Base-by-base conservation (phyloP, 2,329 filamentous ascomycete genomes). In the Fusarium ambrosium region DNA sequence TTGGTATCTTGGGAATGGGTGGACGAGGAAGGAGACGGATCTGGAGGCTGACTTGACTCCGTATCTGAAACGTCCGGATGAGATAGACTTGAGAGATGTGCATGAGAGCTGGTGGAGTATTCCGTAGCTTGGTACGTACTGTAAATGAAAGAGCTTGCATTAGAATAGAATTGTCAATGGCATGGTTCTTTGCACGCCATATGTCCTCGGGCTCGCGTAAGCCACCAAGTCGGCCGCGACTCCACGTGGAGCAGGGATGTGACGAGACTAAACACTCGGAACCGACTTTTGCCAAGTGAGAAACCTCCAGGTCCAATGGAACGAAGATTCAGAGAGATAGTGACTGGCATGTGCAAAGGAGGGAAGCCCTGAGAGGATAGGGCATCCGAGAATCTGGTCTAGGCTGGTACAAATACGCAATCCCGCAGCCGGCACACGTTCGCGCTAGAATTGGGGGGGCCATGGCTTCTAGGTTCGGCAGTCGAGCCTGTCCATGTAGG, bases 41-140 rank as follows among this genome's bases (percentile, higher is more conserved):
- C 82, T 85, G 7, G 83, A 84, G n/a, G 84, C 85, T 4, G 91
- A 94, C 75, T 84, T 93, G 79, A 92, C 91, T 13, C 84, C 87
- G 11, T 93, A 94, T 85, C 80, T 95, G 65, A 88, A 84, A 72
- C 76, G 87, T 34, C 88, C 89, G 0, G 86, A 85, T 39, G 84
- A 89, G 37, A 85, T 91, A 45, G 90, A 94, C 78, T 81, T 94
- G 70, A 86, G 87, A 72, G 86, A 89, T 53, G 79, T 93, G 62
- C 89, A 94, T 79, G 93, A 95, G 85, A 87, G 86, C 20, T 95
- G 92, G 92, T 93, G 88, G 87, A 86, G 87, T 29, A 73, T 83
- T 39, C 83, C 83, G 20, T 85, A 69, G 48, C 16, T 24, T 24
- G 22, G 22, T 24, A 24, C 22, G 22, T 24, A 24, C 22, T 24